Base-by-base conservation (phyloP, 2,329 filamentous ascomycete genomes). In the Trichoderma lentiforme region DNA sequence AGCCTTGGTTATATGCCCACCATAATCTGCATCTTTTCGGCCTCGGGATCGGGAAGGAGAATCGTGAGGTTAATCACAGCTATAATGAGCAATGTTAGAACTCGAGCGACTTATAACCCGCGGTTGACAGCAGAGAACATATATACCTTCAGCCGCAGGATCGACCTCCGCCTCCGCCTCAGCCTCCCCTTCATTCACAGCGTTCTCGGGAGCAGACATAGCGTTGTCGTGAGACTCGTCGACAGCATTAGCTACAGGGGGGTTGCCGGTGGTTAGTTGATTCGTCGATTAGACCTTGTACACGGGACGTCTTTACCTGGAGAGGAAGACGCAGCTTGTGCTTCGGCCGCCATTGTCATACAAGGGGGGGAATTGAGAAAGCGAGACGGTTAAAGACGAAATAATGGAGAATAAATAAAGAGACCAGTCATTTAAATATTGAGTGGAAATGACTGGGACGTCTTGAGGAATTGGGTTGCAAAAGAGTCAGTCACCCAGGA, bases 21-120 rank as follows among this genome's bases (percentile, higher is more conserved):
- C 89, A 94, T 95, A 76, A 98, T 90, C 80, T 95, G 90, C 78
- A 97, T 92, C 82, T 93, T 91, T 77, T 90, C 88, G 14, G 93
- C 90, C 71, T 80, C 77, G 77, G 91, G 89, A 80, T 95, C 92
- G 70, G 95, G 95, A 72, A 98, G 89, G 81, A 92, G 89, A 78
- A 98, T 90, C 73, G 90, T 92, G 78, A 98, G 79, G 73, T 86
- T 85, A 77, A 89, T 86, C 67, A 90, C 82, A 71, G 86, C 86
- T 86, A 78, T 58, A 72, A 61, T 66, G 51, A 43, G 43, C 56
- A 66, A 57, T 56, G 63, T 66, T 47, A 47, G 69, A 39, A 39
- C 6, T 39, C 36, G 36, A 30, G 30, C 4, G n/a, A 18, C 58
- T 14, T 18, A 39, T 21, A 32, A 30, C 30, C 24, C 39, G 21